phyloP scores from a whole-genome alignment of 2,329 filamentous ascomycete species.

The Diaporthe longicolla region DNA sequence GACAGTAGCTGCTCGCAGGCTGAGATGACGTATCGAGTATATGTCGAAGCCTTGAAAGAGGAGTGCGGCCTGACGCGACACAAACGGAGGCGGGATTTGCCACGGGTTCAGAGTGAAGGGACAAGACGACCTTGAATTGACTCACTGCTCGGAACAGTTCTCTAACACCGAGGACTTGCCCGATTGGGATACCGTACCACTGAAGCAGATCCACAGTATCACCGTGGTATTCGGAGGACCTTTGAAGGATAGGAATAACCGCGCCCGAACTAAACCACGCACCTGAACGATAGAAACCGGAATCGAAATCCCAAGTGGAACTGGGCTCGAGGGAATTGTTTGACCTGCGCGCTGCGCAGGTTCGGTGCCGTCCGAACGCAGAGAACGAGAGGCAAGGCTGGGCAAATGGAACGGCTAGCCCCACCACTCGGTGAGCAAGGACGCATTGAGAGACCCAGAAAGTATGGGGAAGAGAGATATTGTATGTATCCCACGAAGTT shows the following conservation, averaged over 20 bases:
- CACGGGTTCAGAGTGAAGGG: background rate
- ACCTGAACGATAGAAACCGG: background rate
- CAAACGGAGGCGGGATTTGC: background rate
- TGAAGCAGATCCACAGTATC: background rate
- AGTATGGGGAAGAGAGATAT: no score
- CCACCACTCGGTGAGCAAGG: background rate
- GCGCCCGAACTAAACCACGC: background rate
- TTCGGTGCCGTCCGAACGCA: background rate
- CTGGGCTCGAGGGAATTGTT: background rate
- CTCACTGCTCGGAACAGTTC: background rate
- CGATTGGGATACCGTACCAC: background rate
- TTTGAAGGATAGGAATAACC: background rate
- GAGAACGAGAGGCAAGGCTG: background rate
- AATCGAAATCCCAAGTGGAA: background rate
- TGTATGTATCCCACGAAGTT: background rate
- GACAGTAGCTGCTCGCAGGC: background rate
- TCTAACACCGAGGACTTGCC: slow-evolving; percentile 10
- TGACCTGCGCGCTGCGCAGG: no score
- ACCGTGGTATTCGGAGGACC: background rate
- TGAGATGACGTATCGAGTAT: background rate
- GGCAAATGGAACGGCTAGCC: background rate
- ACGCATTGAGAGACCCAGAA: background rate
- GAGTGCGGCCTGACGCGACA: background rate
- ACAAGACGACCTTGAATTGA: background rate
- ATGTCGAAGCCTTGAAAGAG: background rate